Conservation (phyloP, 331 rosid genomes). For the Telfairia occidentalis region DNA sequence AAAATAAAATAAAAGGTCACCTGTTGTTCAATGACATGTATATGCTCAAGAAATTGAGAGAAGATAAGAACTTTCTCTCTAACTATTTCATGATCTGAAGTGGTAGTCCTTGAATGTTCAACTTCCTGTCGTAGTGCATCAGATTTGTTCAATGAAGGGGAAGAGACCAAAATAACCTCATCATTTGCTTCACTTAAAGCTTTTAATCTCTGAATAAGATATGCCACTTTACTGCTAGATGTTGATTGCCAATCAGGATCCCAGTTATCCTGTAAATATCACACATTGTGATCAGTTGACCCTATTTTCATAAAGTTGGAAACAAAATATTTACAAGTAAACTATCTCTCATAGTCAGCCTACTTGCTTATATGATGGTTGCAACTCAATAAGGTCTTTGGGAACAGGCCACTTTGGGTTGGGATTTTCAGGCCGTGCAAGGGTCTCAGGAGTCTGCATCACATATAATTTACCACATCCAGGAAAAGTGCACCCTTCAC, state of each 20-base stretch:
- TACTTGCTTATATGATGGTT: conserved; percentile 96
- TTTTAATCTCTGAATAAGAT: conserved; percentile 57
- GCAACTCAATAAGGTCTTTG: conserved; percentile 91
- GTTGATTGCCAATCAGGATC: conserved; percentile 99
- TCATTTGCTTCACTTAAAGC: conserved; percentile 51
- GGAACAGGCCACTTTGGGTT: conserved; percentile 97
- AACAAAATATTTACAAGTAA: neutral
- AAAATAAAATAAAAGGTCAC: conserved; percentile 19
- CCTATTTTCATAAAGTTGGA: neutral
- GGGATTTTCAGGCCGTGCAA: conserved; percentile 87
- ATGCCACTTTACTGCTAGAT: conserved; percentile 85
- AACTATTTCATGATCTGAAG: conserved; percentile 18
- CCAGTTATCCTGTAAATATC: conserved; percentile 75
- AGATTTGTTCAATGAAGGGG: conserved; percentile 21
- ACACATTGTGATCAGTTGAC: conserved; percentile 2
- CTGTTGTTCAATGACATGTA: conserved; percentile 96
- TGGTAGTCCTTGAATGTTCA: conserved; percentile 18
- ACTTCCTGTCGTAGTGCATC: conserved; percentile 17
- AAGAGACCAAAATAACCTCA: conserved; percentile 20
- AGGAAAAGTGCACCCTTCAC: conserved; percentile 67
- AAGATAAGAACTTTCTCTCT: conserved; percentile 77
- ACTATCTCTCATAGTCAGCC: conserved; percentile 16
- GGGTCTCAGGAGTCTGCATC: conserved; percentile 79
- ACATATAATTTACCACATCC: conserved; percentile 71
- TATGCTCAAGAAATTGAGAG: conserved; percentile 98